Evolutionary conservation across 176 grass and related monocot genomes (phyloP), one percentile per base, ranked within the genome.

Genomic region (Tillandsia fasciculata): DNA sequence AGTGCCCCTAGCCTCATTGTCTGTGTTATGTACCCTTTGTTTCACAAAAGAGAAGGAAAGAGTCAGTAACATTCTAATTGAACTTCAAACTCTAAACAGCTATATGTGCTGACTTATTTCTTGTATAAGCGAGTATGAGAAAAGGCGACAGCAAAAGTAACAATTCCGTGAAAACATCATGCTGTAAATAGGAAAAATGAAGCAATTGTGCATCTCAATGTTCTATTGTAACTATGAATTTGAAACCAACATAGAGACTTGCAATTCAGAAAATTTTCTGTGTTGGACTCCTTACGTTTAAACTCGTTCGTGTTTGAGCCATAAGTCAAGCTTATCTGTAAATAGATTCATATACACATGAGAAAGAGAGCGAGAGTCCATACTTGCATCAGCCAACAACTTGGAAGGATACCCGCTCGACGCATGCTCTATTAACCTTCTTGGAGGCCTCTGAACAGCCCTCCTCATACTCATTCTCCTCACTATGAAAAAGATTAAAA

Each of bases 1-100:
- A 99, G 78, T 77, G 89, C 89, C 70, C 93, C 93, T 5, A 96
- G 81, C 77, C 81, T 96, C 78, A 92, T 87, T 57, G 86, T 87
- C 53, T 92, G 89, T 27, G 87, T 78, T 72, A 92, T 87, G 63
- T 92, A 92, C 17, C 94, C 94, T 96, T 76, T 70, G n/a, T 72
- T 53, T 76, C 49, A 64, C 33, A 78, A 23, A 20, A 59, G 22
- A 48, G 49, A 84, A 71, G 50, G 53, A 28, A 51, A 66, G 14
- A 65, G 26, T 73, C 53, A 80, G 63, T 3, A 77, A 51, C 12
- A 51, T 67, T 51, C 1, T 75, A 73, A 70, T 3, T 61, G 70
- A n/a, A 50, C 22, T 42, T 48, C 23, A 81, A 74, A 8, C 22
- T 72, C n/a, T 8, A 61, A 52, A 48, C 54, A 17, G 8, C 54